phyloP scores from a whole-genome alignment of 2,329 filamentous ascomycete species.

The Calycina marina region DNA sequence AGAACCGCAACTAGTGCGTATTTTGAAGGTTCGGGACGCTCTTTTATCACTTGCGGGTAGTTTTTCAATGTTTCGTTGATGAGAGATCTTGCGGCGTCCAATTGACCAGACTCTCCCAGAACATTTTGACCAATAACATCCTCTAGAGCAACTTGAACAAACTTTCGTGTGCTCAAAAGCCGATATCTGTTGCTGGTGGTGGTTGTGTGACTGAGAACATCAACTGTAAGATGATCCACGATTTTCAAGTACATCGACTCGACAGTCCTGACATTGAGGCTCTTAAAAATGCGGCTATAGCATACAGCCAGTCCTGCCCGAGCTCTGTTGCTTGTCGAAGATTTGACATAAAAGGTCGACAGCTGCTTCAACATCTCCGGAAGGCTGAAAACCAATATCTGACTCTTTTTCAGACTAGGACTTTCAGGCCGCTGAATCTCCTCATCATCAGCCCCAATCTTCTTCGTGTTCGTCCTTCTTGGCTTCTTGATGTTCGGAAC shows the following conservation, averaged over 20 bases:
- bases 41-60: conserved; percentile 78
- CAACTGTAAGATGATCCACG: conserved; percentile 63
- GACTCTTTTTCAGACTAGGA: conserved; percentile 57
- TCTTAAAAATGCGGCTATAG: conserved; percentile 68
- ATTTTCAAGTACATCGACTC: conserved; percentile 73
- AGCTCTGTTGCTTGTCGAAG: conserved; percentile 63
- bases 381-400: conserved; percentile 60
- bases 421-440: conserved; percentile 53
- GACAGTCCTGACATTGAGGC: conserved; percentile 67
- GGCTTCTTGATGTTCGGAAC: conserved; percentile 47
- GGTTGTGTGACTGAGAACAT: conserved; percentile 61
- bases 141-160: conserved; percentile 71
- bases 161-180: conserved; percentile 69
- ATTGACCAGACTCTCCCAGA: conserved; percentile 77
- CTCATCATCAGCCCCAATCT: conserved; percentile 51
- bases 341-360: conserved; percentile 65
- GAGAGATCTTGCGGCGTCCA: conserved; percentile 65
- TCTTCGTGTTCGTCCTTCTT: conserved; percentile 52
- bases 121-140: conserved; percentile 69
- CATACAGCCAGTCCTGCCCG: conserved; percentile 76
- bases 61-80: conserved; percentile 87
- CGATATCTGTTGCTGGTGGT: conserved; percentile 79
- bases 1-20: conserved; percentile 67
- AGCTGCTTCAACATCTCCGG: conserved; percentile 66
- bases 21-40: conserved; percentile 79